Evolutionary conservation across 306 rosid genomes (phyloP).

Genomic region (Trichosanthes truncata): DNA sequence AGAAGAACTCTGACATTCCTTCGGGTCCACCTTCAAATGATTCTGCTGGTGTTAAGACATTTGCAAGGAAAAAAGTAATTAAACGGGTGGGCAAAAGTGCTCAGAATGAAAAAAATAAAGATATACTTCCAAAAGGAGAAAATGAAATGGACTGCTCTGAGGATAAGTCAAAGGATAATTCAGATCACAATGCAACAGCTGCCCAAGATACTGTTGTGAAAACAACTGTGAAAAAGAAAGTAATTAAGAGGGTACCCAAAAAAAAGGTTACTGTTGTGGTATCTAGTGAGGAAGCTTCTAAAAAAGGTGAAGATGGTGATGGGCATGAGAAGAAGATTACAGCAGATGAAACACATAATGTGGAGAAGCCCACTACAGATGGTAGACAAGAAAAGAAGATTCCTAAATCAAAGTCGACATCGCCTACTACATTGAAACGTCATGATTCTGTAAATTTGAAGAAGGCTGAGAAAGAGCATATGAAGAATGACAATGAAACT

Average conservation of each 20-base stretch:
- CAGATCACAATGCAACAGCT: constrained; percentile 31
- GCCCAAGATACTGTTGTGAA: constrained; percentile 33
- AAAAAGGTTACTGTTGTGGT: constrained; percentile 46
- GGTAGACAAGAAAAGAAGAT: constrained; percentile 29
- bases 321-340: constrained; percentile 21
- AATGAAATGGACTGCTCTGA: constrained; percentile 32
- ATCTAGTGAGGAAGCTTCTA: constrained; percentile 29
- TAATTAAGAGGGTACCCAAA: constrained; percentile 77
- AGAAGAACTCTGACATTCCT: constrained; percentile 27
- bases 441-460: constrained; percentile 21
- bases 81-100: constrained; percentile 37
- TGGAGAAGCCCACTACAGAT: constrained; percentile 32
- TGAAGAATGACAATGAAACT: constrained; percentile 37
- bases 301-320: constrained; percentile 25
- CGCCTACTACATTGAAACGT: constrained; percentile 27
- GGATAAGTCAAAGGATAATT: constrained; percentile 38
- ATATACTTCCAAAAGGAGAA: constrained; percentile 21
- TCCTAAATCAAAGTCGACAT: constrained; percentile 37
- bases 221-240: constrained; percentile 61
- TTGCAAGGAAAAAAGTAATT: constrained; percentile 23
- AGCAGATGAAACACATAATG: constrained; percentile 24
- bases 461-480: constrained; percentile 37
- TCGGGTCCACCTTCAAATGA: constrained; percentile 37
- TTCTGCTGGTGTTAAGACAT: constrained; percentile 27
- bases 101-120: constrained; percentile 18